phyloP scores from a whole-genome alignment of 164 flowering plant genomes.

The Nelumbo lutea region DNA sequence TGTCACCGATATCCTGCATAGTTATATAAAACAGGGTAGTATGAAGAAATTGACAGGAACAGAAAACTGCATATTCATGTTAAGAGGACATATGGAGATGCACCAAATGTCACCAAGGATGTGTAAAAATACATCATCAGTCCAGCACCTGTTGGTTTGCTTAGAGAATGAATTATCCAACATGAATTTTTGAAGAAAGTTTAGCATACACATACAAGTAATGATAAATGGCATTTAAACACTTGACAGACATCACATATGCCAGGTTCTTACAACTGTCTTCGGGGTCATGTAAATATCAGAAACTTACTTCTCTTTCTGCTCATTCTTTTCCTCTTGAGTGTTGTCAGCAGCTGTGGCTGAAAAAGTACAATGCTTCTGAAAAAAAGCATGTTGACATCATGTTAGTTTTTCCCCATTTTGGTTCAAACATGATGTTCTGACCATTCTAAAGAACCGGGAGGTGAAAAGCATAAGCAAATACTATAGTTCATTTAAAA shows the following conservation, averaged over 20 bases:
- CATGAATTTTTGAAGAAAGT: background rate
- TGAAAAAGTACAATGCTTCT: constrained; percentile 29
- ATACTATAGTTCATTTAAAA: background rate
- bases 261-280: background rate
- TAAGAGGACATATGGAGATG: background rate
- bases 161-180: background rate
- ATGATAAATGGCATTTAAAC: background rate
- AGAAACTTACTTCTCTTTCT: constrained; percentile 33
- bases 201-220: background rate
- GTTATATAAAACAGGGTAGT: background rate
- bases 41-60: background rate
- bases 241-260: background rate
- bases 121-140: background rate
- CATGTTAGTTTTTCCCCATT: background rate
- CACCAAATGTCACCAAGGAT: background rate
- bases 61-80: background rate
- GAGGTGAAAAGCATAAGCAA: background rate
- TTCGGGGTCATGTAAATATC: background rate
- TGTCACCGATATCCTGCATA: constrained; percentile 77
- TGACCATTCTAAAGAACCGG: background rate
- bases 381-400: constrained; percentile 9
- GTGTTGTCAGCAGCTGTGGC: constrained; percentile 25
- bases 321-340: constrained; percentile 27
- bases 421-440: background rate
- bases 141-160: background rate